Evolutionary conservation across 108 stramenopile genomes (phyloP).

Genomic region (Craspedostauros australis): DNA sequence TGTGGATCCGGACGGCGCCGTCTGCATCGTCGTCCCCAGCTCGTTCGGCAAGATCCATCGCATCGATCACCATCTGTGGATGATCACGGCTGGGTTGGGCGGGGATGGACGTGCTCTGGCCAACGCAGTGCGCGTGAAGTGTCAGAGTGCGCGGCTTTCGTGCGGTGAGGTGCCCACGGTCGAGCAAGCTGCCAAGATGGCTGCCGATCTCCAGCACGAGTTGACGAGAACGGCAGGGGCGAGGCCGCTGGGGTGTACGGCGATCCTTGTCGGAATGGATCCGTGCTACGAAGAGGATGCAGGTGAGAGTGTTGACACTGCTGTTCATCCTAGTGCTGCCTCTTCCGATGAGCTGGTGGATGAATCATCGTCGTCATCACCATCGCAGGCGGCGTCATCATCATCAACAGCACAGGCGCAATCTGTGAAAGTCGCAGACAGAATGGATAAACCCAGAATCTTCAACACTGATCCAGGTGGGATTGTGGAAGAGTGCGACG

Average conservation of each 20-base stretch:
- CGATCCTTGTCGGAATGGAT: conserved; percentile 59
- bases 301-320: too few relatives aligned
- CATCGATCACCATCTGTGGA: conserved; percentile 31
- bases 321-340: too few relatives aligned
- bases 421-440: not conserved
- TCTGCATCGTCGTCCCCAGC: conserved; percentile 11
- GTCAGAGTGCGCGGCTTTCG: conserved; percentile 30
- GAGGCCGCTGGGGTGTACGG: conserved; percentile 69
- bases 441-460: conserved; percentile 20
- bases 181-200: conserved; percentile 41
- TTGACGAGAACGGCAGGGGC: conserved; percentile 59
- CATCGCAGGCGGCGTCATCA: too few relatives aligned
- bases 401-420: not conserved
- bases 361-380: too few relatives aligned
- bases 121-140: conserved; percentile 34
- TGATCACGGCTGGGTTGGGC: conserved; percentile 60
- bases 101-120: conserved; percentile 65
- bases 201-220: conserved; percentile 50
- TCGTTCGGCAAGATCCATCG: conserved; percentile 43
- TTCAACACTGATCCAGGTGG: conserved; percentile 69
- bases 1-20: not conserved
- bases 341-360: too few relatives aligned
- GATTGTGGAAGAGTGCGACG: conserved; percentile 43
- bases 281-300: conserved; percentile 11
- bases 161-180: conserved; percentile 54